phyloP scores from a whole-genome alignment of 257 asterid species.

The Plantago ovata region DNA sequence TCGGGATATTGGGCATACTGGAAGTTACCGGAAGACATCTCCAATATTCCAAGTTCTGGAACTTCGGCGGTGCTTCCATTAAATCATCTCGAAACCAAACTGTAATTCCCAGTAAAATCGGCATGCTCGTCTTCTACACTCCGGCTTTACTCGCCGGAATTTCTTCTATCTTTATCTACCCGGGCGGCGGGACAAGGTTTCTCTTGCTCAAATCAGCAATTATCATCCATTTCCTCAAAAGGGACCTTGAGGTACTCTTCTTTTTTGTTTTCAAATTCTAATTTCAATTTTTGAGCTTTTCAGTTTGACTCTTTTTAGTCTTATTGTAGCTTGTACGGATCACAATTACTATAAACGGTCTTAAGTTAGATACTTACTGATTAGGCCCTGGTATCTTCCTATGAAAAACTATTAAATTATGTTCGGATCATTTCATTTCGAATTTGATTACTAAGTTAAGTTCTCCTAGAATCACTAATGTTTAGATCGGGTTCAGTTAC shows the following conservation, averaged over 20 bases:
- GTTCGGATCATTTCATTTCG: no score
- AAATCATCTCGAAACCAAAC: constrained; percentile 13
- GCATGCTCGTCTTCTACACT: constrained; percentile 56
- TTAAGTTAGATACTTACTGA: no score
- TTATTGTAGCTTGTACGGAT: not conserved
- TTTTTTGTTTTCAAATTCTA: not conserved
- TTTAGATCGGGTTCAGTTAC: no score
- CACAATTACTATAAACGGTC: not conserved
- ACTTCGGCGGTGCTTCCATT: constrained; percentile 18
- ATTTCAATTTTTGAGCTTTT: not conserved
- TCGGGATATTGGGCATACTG: constrained; percentile 28
- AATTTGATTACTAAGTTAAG: no score
- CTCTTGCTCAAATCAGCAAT: constrained; percentile 48
- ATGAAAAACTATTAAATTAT: no score
- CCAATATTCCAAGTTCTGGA: constrained; percentile 70
- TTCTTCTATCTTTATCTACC: constrained; percentile 45
- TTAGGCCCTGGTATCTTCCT: no score
- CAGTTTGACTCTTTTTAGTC: not conserved
- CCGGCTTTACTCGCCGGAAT: constrained; percentile 57
- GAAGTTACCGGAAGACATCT: constrained; percentile 60
- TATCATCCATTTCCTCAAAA: constrained; percentile 61
- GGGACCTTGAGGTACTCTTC: constrained; percentile 63
- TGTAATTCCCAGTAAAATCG: constrained; percentile 43
- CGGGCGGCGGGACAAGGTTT: constrained; percentile 53
- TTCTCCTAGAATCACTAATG: no score